phyloP scores from a whole-genome alignment of 176 grass and related monocot genomes.

The Oryza glumipatula region DNA sequence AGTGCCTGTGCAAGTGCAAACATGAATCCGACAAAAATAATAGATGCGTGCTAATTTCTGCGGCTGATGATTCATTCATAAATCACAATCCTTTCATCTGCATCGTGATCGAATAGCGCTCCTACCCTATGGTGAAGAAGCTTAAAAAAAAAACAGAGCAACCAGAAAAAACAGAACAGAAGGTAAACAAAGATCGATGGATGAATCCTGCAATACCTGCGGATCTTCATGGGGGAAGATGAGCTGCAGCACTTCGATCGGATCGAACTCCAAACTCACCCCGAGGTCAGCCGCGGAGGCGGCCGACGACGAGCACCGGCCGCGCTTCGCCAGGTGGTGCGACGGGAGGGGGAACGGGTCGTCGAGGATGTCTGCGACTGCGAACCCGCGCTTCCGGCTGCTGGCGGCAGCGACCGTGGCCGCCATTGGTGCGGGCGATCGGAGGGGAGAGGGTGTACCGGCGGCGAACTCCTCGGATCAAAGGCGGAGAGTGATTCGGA shows the following conservation, averaged over 20 bases:
- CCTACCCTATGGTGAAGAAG: neutral
- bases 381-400: constrained; percentile 39
- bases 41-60: neutral
- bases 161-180: neutral
- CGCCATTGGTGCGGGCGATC: neutral
- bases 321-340: constrained; percentile 31
- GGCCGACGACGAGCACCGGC: constrained; percentile 23
- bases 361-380: neutral
- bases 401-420: neutral
- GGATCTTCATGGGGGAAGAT: constrained; percentile 46
- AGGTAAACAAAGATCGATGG: neutral
- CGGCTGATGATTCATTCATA: too few relatives aligned
- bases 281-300: constrained; percentile 24
- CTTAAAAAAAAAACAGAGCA: neutral
- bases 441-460: too few relatives aligned
- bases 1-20: constrained; percentile 1
- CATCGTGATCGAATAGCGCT: neutral
- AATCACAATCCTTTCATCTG: neutral
- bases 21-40: neutral
- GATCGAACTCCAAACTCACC: constrained; percentile 40
- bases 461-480: neutral
- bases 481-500: neutral
- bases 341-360: neutral
- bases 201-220: constrained; percentile 1
- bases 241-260: constrained; percentile 41